Conservation (phyloP, 306 rosid species). For the Bauhinia variegata region DNA sequence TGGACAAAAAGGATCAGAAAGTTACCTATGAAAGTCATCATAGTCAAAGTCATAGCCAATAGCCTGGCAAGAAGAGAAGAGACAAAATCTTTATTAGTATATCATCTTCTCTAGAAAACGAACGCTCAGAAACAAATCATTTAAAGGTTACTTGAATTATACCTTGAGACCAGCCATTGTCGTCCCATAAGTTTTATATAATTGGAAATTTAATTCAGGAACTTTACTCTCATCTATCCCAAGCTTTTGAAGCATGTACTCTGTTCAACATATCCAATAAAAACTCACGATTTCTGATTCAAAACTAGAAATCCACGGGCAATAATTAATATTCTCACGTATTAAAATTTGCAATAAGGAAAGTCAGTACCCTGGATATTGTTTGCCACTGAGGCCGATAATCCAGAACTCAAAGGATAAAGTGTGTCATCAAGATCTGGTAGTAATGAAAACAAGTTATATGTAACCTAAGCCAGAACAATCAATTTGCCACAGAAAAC, state of each 20-base stretch:
- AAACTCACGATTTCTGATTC: not conserved
- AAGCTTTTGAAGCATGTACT: slow-evolving; percentile 74
- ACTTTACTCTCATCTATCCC: slow-evolving; percentile 63
- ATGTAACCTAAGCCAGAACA: not conserved
- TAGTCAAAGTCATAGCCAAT: slow-evolving; percentile 69
- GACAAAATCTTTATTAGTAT: slow-evolving; percentile 14
- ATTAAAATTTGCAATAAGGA: not conserved
- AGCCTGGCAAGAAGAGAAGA: slow-evolving; percentile 56
- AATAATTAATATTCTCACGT: not conserved
- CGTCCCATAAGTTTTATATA: slow-evolving; percentile 84
- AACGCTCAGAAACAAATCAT: not conserved
- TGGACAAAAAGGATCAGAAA: slow-evolving; percentile 11
- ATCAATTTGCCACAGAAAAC: slow-evolving; percentile 3
- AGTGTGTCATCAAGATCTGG: slow-evolving; percentile 95
- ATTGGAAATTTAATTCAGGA: slow-evolving; percentile 52
- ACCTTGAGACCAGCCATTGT: slow-evolving; percentile 95
- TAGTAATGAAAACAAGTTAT: slow-evolving; percentile 26
- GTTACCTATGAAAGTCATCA: slow-evolving; percentile 75
- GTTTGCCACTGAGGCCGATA: slow-evolving; percentile 57
- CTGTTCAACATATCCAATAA: slow-evolving; percentile 38
- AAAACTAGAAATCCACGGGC: not conserved
- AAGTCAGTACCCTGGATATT: slow-evolving; percentile 64
- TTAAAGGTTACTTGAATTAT: slow-evolving; percentile 24
- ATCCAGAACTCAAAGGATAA: slow-evolving; percentile 74
- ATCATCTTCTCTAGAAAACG: not conserved